Percentiles rank a stretch among this genome's conserved stretches.
Conservation (phyloP, 2,329 filamentous ascomycete species). For the Talaromyces sp. region DNA sequence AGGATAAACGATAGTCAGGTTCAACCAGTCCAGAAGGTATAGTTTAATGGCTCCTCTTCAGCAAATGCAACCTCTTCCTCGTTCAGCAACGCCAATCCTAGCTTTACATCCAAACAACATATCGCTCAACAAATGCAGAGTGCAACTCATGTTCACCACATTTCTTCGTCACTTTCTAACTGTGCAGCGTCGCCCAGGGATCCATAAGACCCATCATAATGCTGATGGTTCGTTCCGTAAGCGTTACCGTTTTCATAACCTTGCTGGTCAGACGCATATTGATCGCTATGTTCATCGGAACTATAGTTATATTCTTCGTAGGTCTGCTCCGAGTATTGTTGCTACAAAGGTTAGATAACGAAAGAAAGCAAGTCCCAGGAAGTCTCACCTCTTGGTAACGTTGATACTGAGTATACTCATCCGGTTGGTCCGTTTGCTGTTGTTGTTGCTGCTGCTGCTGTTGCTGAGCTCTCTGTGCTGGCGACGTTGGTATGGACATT, state of each 20-base stretch:
- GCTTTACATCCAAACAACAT: background rate
- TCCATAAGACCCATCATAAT: constrained; percentile 35
- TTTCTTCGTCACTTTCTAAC: constrained; percentile 44
- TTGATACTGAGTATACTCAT: constrained; percentile 46
- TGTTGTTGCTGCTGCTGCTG: constrained; percentile 38
- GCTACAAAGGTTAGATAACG: constrained; percentile 20
- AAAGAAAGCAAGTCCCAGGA: background rate
- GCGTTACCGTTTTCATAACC: constrained; percentile 37
- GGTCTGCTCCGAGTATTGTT: constrained; percentile 41
- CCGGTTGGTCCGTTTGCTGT: constrained; percentile 35
- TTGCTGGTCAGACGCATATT: constrained; percentile 37
- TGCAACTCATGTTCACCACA: constrained; percentile 42
- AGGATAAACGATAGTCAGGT: background rate
- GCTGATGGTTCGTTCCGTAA: constrained; percentile 31
- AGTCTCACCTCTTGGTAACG: constrained; percentile 46
- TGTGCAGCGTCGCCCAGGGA: constrained; percentile 42
- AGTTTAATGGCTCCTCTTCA: background rate
- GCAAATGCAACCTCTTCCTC: background rate
- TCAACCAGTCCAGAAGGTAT: background rate
- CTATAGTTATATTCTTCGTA: constrained; percentile 54
- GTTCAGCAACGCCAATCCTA: constrained; percentile 21
- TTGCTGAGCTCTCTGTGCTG: constrained; percentile 57
- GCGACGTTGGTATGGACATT: constrained; percentile 80
- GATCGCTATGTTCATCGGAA: constrained; percentile 34
- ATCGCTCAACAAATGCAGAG: background rate